A percentile compares a stretch with the other conserved stretches of the same genome.
These are phyloP conservation scores for Platanthera guangdongensis DNA, from an alignment of 106 monocot genomes.

Conservation along the genomic window DNA sequence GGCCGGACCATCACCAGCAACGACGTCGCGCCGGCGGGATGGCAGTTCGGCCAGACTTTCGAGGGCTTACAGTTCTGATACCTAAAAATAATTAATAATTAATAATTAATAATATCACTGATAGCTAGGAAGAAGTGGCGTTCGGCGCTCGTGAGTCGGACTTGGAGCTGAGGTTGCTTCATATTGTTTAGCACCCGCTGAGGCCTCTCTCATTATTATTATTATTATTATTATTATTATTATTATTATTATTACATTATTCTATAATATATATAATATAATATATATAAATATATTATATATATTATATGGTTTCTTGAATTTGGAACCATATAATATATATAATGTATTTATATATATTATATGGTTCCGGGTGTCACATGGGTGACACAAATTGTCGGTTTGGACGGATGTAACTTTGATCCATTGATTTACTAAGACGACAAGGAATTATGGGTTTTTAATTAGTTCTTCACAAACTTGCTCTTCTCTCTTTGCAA, in stretches of 20 bases:
- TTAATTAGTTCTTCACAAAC: not conserved
- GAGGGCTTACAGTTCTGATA: slow-evolving; percentile 30
- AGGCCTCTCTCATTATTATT: slow-evolving; percentile 2
- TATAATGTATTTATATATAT: not conserved
- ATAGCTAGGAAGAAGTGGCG: too few relatives aligned
- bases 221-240: not conserved
- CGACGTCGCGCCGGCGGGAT: slow-evolving; percentile 43
- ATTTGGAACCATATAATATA: not conserved
- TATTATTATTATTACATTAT: not conserved
- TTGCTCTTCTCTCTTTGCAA: not conserved
- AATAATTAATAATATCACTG: too few relatives aligned
- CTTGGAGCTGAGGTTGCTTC: slow-evolving; percentile 7
- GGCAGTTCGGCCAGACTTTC: slow-evolving; percentile 74
- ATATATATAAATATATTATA: not conserved
- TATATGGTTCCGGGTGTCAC: not conserved
- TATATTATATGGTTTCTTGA: not conserved
- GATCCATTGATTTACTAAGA: not conserved
- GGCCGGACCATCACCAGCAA: slow-evolving; percentile 44
- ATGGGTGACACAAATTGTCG: not conserved
- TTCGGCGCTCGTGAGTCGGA: not conserved
- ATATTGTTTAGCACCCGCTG: slow-evolving; percentile 8
- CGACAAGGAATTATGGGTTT: not conserved
- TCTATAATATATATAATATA: not conserved
- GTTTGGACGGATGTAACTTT: not conserved
- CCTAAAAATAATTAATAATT: not conserved